phyloP scores from a whole-genome alignment of 805 yeast genomes.

The Suhomyces sp. region DNA sequence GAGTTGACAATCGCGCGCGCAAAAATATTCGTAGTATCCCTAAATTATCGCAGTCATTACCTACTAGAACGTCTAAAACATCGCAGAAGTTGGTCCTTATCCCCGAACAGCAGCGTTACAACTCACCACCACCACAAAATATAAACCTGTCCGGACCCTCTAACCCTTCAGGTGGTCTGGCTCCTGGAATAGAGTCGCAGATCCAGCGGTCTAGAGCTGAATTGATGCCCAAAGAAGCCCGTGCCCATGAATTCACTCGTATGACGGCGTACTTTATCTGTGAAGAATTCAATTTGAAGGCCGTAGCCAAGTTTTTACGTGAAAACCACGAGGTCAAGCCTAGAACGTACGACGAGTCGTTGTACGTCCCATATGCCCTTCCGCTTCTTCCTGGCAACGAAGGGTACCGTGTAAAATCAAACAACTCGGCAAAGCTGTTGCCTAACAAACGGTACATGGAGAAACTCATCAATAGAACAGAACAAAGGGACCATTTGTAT shows the following conservation, averaged over 20 bases:
- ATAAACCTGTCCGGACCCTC: too few species aligned
- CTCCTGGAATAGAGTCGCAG: conserved; percentile 18
- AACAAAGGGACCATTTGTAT: conserved; percentile 85
- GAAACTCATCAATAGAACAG: conserved; percentile 71
- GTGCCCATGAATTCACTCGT: conserved; percentile 68
- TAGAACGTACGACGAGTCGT: conserved; percentile 85
- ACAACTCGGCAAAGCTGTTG: conserved; percentile 47
- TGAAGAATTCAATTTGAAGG: conserved; percentile 69
- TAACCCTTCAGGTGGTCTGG: too few species aligned
- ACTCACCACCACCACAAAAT: conserved; percentile 14
- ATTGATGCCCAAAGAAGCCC: conserved; percentile 53
- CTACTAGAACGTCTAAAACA: conserved; percentile 77
- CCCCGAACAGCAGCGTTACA: conserved; percentile 53
- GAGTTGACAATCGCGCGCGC: conserved; percentile 2
- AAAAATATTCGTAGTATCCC: conserved; percentile 48
- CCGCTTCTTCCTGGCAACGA: conserved; percentile 84
- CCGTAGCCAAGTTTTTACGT: conserved; percentile 61
- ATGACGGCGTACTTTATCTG: conserved; percentile 91
- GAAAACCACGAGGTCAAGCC: conserved; percentile 81
- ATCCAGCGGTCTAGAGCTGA: conserved; percentile 51
- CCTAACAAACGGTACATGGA: conserved; percentile 60
- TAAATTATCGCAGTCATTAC: conserved; percentile 53
- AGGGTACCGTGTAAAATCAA: conserved; percentile 73
- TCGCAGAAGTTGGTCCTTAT: conserved; percentile 84
- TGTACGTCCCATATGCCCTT: conserved; percentile 83